These are phyloP conservation scores for Akebia trifoliata DNA, from an alignment of 164 flowering plant species.

Conservation along the genomic window DNA sequence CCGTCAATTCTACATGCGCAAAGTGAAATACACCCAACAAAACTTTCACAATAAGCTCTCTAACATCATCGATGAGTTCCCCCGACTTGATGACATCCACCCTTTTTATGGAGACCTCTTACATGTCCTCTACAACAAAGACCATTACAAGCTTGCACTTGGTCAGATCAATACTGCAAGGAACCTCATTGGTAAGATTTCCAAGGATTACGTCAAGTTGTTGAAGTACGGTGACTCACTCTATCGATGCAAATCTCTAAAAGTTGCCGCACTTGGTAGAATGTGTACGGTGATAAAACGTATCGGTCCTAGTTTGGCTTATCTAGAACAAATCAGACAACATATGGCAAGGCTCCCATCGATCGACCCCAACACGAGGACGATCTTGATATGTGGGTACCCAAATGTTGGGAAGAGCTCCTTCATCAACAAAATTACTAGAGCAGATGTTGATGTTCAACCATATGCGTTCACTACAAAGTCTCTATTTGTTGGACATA, in stretches of 20 bases:
- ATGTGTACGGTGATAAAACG: slow-evolving; percentile 82
- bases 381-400: slow-evolving; percentile 76
- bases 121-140: slow-evolving; percentile 83
- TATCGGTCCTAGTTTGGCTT: slow-evolving; percentile 70
- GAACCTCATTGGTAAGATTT: slow-evolving; percentile 58
- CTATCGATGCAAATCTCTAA: slow-evolving; percentile 73
- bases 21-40: slow-evolving; percentile 71
- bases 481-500: slow-evolving; percentile 91
- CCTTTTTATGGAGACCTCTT: slow-evolving; percentile 86
- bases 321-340: slow-evolving; percentile 77
- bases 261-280: slow-evolving; percentile 86
- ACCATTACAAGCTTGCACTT: slow-evolving; percentile 86
- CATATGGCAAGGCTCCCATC: slow-evolving; percentile 95
- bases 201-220: slow-evolving; percentile 69
- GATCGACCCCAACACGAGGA: slow-evolving; percentile 85
- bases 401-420: slow-evolving; percentile 94
- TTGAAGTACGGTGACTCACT: slow-evolving; percentile 85
- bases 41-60: slow-evolving; percentile 82
- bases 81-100: slow-evolving; percentile 72
- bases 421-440: slow-evolving; percentile 76
- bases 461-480: slow-evolving; percentile 92
- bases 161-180: slow-evolving; percentile 79
- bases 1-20: slow-evolving; percentile 81
- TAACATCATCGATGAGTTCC: slow-evolving; percentile 77
- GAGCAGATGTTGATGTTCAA: slow-evolving; percentile 94